A percentile compares a stretch with the other conserved stretches of the same genome.
Conservation (phyloP, 1,284 basidiomycete species). For the Apiotrichum laibachii region DNA sequence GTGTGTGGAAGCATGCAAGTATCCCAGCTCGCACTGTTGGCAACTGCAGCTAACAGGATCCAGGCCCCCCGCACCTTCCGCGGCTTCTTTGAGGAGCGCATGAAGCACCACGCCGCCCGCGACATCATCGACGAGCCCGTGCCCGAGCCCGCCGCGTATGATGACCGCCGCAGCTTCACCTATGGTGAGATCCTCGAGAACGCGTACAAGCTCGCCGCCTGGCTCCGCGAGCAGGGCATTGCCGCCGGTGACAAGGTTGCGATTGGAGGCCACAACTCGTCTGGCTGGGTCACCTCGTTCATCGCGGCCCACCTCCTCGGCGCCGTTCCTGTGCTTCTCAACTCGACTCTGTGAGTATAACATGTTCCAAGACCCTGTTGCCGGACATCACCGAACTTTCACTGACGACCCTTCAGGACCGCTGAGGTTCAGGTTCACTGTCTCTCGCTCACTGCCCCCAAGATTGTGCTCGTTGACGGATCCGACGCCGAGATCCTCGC, state of each 20-base stretch:
- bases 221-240: constrained; percentile 35
- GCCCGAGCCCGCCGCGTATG: constrained; percentile 8
- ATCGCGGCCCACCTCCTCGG: constrained; percentile 41
- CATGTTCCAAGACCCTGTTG: no score
- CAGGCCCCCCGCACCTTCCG: constrained; percentile 41
- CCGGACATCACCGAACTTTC: no score
- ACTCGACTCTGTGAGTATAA: constrained; percentile 41
- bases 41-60: not conserved
- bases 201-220: constrained; percentile 28
- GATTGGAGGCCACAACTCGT: constrained; percentile 37
- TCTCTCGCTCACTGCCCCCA: constrained; percentile 29
- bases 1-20: constrained; percentile 44
- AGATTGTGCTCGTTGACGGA: constrained; percentile 35
- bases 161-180: constrained; percentile 25
- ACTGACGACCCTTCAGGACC: constrained; percentile 1
- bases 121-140: constrained; percentile 27
- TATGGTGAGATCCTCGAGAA: constrained; percentile 31
- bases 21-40: not conserved
- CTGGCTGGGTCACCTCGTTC: constrained; percentile 39
- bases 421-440: constrained; percentile 30
- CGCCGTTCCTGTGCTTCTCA: constrained; percentile 39
- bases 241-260: constrained; percentile 34
- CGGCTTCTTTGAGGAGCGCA: constrained; percentile 27
- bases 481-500: constrained; percentile 29
- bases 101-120: constrained; percentile 27